A percentile compares a stretch with the other conserved stretches of the same genome.
phyloP scores from a whole-genome alignment of 495 filamentous ascomycete genomes.

The Cenococcum geophilum region DNA sequence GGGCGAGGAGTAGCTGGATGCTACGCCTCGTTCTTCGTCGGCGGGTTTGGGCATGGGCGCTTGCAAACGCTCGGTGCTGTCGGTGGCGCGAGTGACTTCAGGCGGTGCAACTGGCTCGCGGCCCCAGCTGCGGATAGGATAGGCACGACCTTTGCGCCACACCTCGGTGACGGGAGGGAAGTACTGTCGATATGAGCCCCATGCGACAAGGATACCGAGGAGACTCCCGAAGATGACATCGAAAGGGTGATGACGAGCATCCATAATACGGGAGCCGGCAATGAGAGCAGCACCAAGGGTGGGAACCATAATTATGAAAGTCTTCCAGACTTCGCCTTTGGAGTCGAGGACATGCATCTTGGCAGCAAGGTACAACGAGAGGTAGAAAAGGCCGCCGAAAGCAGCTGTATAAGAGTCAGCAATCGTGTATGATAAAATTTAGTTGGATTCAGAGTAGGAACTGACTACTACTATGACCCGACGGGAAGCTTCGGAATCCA shows the following conservation, averaged over 20 bases:
- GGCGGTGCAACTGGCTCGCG: constrained; percentile 25
- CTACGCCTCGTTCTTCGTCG: constrained; percentile 23
- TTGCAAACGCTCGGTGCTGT: constrained; percentile 22
- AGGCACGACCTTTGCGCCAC: constrained; percentile 56
- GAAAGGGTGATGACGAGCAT: constrained; percentile 83
- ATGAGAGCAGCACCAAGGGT: constrained; percentile 50
- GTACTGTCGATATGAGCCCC: constrained; percentile 36
- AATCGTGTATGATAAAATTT: constrained; percentile 7
- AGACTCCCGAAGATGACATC: constrained; percentile 70
- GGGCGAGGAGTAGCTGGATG: constrained; percentile 19
- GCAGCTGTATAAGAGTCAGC: constrained; percentile 40
- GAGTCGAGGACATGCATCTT: constrained; percentile 58
- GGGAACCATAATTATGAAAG: constrained; percentile 60
- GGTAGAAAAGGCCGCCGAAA: constrained; percentile 76
- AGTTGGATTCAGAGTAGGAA: neutral
- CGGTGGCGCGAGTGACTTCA: constrained; percentile 10
- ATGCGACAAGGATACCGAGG: constrained; percentile 36
- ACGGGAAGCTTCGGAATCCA: constrained; percentile 79
- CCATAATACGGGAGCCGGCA: constrained; percentile 57
- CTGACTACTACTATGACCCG: constrained; percentile 53
- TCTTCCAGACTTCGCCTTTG: constrained; percentile 68
- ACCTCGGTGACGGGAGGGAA: constrained; percentile 49
- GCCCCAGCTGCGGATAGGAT: constrained; percentile 57
- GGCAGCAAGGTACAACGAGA: constrained; percentile 57
- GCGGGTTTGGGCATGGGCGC: constrained; percentile 1